Conservation (phyloP, 257 asterid species). For the Petunia secreta region DNA sequence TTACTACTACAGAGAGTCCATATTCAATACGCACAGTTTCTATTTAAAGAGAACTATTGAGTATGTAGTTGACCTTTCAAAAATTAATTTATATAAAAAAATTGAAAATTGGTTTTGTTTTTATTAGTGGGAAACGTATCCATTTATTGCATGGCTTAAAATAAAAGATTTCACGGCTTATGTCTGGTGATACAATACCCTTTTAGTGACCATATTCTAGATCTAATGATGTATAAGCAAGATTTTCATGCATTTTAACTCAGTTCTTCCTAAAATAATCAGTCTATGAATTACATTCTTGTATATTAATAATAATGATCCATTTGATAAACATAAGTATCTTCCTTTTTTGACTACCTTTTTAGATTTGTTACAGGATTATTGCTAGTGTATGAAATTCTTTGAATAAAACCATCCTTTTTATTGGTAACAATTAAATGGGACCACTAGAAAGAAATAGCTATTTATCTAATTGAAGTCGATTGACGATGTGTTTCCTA, state of each 20-base stretch:
- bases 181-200: background rate
- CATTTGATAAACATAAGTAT: background rate
- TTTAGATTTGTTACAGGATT: background rate
- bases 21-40: background rate
- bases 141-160: constrained; percentile 17
- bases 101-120: background rate
- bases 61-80: constrained; percentile 13
- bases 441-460: background rate
- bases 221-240: constrained; percentile 10
- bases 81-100: background rate
- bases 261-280: background rate
- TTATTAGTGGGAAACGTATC: constrained; percentile 10
- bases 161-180: background rate
- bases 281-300: background rate
- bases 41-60: constrained; percentile 20
- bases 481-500: background rate
- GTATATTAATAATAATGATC: too few species aligned
- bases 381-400: background rate
- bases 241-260: background rate
- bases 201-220: background rate
- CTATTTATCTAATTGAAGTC: background rate
- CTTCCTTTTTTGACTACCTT: background rate
- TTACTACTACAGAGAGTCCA: background rate
- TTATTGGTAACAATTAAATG: background rate
- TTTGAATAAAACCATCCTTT: background rate